These are phyloP conservation scores for Polygonum maritimum DNA, from an alignment of 148 eudicot species.

Conservation along the genomic window DNA sequence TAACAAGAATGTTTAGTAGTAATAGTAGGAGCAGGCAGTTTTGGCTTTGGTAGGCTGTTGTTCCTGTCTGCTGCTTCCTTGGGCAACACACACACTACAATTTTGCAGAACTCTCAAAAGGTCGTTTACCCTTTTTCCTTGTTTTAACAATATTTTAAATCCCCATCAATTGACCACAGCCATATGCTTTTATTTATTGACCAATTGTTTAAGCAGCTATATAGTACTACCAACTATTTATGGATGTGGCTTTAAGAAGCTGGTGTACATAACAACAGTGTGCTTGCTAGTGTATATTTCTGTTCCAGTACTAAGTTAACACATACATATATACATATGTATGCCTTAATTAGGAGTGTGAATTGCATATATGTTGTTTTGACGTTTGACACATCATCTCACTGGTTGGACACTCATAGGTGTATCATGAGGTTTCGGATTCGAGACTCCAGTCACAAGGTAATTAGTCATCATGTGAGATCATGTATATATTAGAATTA, in stretches of 20 bases:
- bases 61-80: not conserved
- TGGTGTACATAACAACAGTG: not conserved
- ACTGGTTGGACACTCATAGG: too few species aligned
- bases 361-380: not conserved
- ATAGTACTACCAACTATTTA: not conserved
- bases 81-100: not conserved
- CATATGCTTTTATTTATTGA: not conserved
- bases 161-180: not conserved
- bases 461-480: not conserved
- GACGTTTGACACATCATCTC: too few species aligned
- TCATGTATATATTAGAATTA: not conserved
- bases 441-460: not conserved
- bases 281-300: not conserved
- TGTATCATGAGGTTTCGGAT: too few species aligned
- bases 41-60: constrained; percentile 1
- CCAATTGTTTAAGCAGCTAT: not conserved
- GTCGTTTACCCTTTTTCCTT: not conserved
- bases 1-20: not conserved
- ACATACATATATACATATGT: too few species aligned
- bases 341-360: not conserved
- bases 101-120: not conserved
- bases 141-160: not conserved
- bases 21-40: constrained; percentile 1
- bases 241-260: not conserved
- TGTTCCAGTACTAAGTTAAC: not conserved